Evolutionary conservation across 2,329 filamentous ascomycete species (phyloP), one percentile per base, ranked within the genome.

Genomic region (Beauveria medogensis): DNA sequence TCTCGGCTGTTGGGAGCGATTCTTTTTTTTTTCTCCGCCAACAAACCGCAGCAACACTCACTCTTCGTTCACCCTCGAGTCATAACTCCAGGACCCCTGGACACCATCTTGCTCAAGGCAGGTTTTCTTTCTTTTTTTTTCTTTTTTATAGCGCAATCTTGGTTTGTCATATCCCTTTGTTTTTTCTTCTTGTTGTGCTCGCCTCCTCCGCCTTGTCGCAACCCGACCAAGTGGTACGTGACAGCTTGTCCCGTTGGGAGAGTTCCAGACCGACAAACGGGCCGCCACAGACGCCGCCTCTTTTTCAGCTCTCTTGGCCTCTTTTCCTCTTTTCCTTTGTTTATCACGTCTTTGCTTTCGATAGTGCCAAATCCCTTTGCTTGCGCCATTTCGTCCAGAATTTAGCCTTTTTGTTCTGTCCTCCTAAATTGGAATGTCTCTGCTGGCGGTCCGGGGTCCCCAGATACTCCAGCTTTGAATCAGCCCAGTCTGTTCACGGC

Each of bases 171-270:
- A 34, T 53, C 30, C 5, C 41, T 16, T 14, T n/a, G 16, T 26
- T 34, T 34, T 34, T 28, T n/a, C 52, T 46, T 14, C 14, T 26
- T 50, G 18, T 30, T 50, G 26, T 50, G 9, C 12, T 30, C 12
- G 12, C 50, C 30, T n/a, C 20, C n/a, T 30, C 20, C n/a, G 10
- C 30, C 30, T 22, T 56, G 43, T 47, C 12, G 54, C 41, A 47
- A 46, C 54, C 41, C 43, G 30, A 48, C n/a, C 55, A 57, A 57
- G 55, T 58, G 55, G 44, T 58, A 50, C 44, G 46, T 58, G 46
- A 48, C 43, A 57, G 43, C 30, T 46, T 30, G 14, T 30, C 20
- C 28, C 5, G 50, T 18, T 26, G 28, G n/a, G 43, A 57, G 47
- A 30, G 46, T 58, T 58, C 44, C 55, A 58, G 55, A 58, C 55